A percentile compares a stretch with the other conserved stretches of the same genome.
Conservation (phyloP, 805 yeast genomes). For the Tetrapisispora phaffii region DNA sequence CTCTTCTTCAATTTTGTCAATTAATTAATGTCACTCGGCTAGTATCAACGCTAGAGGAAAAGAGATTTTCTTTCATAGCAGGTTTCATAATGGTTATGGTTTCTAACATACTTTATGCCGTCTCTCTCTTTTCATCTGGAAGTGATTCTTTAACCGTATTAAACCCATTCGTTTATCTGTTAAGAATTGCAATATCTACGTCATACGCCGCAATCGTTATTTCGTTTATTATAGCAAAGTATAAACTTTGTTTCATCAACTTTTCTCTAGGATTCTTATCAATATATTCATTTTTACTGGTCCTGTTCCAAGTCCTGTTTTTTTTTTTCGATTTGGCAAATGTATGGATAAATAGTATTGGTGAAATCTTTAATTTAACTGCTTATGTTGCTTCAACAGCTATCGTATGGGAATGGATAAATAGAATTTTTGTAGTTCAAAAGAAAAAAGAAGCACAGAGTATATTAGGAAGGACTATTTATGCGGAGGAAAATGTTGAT, state of each 20-base stretch:
- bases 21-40: slow-evolving; percentile 62
- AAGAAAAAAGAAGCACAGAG: slow-evolving; percentile 57
- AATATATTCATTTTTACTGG: slow-evolving; percentile 42
- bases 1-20: slow-evolving; percentile 54
- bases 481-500: slow-evolving; percentile 48
- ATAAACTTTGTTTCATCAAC: slow-evolving; percentile 40
- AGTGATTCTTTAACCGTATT: slow-evolving; percentile 38
- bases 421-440: slow-evolving; percentile 48
- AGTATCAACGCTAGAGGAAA: slow-evolving; percentile 59
- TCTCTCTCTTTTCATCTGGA: slow-evolving; percentile 30
- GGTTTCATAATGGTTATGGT: slow-evolving; percentile 46
- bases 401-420: slow-evolving; percentile 81
- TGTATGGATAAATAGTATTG: slow-evolving; percentile 62
- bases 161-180: slow-evolving; percentile 65
- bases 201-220: slow-evolving; percentile 57
- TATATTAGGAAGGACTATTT: slow-evolving; percentile 62
- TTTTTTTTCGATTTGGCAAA: slow-evolving; percentile 70
- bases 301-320: slow-evolving; percentile 54
- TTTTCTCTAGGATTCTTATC: slow-evolving; percentile 45
- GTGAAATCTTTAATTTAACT: slow-evolving; percentile 64
- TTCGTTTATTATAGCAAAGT: slow-evolving; percentile 44
- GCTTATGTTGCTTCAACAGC: slow-evolving; percentile 64
- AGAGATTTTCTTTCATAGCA: slow-evolving; percentile 46
- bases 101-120: slow-evolving; percentile 62
- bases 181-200: slow-evolving; percentile 61